A percentile compares a stretch with the other conserved stretches of the same genome.
phyloP scores from a whole-genome alignment of 345 rosid genomes.

The Raphanus raphanistrum region DNA sequence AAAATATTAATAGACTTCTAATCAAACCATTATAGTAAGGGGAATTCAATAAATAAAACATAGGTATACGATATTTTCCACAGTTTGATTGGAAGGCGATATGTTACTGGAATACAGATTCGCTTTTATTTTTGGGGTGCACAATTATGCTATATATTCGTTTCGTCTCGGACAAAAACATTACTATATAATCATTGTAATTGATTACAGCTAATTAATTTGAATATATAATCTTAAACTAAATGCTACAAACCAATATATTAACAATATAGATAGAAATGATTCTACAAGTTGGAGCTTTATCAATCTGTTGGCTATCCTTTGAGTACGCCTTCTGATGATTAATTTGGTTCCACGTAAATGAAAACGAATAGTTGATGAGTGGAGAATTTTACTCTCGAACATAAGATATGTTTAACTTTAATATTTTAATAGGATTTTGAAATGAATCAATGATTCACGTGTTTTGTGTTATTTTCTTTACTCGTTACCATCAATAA shows the following conservation, averaged over 20 bases:
- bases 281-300: conserved; percentile 30
- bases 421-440: background rate
- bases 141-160: conserved; percentile 21
- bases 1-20: no score
- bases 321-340: conserved; percentile 18
- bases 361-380: conserved; percentile 18
- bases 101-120: conserved; percentile 5
- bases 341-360: conserved; percentile 31
- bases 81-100: background rate
- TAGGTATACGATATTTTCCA: background rate
- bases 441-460: background rate
- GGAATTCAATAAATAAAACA: no score
- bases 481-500: background rate
- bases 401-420: conserved; percentile 1
- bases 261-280: conserved; percentile 3
- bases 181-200: conserved; percentile 3
- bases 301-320: conserved; percentile 30
- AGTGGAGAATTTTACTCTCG: conserved; percentile 30
- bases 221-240: conserved; percentile 1
- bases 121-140: conserved; percentile 19
- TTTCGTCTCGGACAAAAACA: conserved; percentile 10
- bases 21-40: no score
- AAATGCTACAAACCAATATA: conserved; percentile 10
- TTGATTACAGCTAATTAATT: conserved; percentile 33
- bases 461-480: background rate